These are phyloP conservation scores for Tulasnella sp. DNA, from an alignment of 768 basidiomycete genomes.

Conservation along the genomic window DNA sequence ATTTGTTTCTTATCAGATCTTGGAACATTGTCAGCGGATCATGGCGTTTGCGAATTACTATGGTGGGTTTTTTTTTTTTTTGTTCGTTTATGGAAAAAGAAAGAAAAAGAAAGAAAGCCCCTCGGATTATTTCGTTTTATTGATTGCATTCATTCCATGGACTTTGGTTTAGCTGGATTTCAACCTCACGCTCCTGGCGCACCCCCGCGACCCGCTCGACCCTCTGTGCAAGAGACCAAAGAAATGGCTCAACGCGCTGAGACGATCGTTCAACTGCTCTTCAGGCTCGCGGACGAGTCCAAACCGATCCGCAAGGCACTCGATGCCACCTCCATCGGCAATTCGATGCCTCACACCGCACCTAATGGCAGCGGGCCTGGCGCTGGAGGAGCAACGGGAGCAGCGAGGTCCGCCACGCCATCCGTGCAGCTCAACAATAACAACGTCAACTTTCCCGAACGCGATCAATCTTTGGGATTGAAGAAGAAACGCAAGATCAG, in stretches of 20 bases:
- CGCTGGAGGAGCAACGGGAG: not conserved
- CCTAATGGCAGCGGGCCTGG: not conserved
- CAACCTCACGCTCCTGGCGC: too few species aligned
- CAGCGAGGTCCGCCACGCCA: not conserved
- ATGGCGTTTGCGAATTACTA: constrained; percentile 13
- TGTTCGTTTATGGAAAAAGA: too few species aligned
- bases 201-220: not conserved
- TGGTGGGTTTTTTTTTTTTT: not conserved
- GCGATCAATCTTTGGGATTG: too few species aligned
- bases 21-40: constrained; percentile 11
- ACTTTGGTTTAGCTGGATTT: too few species aligned
- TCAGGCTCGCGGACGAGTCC: constrained; percentile 5
- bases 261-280: not conserved
- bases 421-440: too few species aligned
- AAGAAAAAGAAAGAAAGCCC: too few species aligned
- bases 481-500: not conserved
- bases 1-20: constrained; percentile 1
- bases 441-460: too few species aligned
- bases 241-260: constrained; percentile 8
- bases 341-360: not conserved
- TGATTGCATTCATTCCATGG: not conserved
- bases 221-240: constrained; percentile 3
- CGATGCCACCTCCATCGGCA: not conserved
- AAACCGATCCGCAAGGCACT: constrained; percentile 1
- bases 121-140: not conserved